These are phyloP conservation scores for Hortiboletus flavorubellus DNA, from an alignment of 768 basidiomycete species.

Conservation along the genomic window DNA sequence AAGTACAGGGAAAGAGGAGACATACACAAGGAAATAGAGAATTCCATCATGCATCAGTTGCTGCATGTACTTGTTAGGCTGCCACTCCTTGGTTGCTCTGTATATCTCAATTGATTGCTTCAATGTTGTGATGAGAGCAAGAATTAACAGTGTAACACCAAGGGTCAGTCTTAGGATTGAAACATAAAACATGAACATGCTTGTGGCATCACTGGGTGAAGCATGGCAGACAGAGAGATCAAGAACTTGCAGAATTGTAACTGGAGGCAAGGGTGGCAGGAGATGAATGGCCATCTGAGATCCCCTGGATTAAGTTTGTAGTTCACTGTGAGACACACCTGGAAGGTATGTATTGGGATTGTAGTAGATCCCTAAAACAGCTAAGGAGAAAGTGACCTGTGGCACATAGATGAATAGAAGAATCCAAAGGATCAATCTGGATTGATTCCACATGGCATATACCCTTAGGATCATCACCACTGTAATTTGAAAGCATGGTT, in stretches of 20 bases:
- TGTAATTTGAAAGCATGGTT: not conserved
- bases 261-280: not conserved
- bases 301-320: too few species aligned
- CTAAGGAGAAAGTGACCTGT: not conserved
- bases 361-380: not conserved
- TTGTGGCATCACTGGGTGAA: too few species aligned
- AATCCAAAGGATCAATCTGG: not conserved
- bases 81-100: constrained; percentile 1
- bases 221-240: too few species aligned
- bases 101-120: not conserved
- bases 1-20: not conserved
- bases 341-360: not conserved
- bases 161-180: not conserved
- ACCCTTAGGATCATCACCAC: constrained; percentile 5
- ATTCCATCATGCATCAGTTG: constrained; percentile 2
- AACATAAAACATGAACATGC: too few species aligned
- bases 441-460: not conserved
- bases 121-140: not conserved
- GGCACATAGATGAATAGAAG: not conserved
- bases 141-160: not conserved
- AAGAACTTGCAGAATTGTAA: not conserved
- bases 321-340: not conserved
- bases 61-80: too few species aligned
- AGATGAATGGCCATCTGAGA: too few species aligned
- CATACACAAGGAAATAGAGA: constrained; percentile 8